These are phyloP conservation scores for Elaeis guineensis DNA, from an alignment of 176 grass and related monocot genomes.

Conservation along the genomic window DNA sequence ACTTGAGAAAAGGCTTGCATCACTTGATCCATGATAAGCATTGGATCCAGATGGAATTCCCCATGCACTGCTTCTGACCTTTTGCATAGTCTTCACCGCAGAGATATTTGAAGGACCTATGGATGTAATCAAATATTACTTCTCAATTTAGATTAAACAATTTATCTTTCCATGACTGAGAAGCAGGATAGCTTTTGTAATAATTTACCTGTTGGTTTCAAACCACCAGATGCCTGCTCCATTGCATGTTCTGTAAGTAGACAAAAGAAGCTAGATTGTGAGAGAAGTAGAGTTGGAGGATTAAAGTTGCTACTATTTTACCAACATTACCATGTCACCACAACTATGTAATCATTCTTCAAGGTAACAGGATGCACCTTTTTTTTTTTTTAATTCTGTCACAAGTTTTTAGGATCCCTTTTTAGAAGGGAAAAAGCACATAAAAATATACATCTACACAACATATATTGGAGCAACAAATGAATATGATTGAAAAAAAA, in stretches of 20 bases:
- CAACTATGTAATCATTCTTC: no score
- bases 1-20: constrained; percentile 75
- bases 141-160: background rate
- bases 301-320: background rate
- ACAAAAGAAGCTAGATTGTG: background rate
- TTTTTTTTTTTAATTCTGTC: no score
- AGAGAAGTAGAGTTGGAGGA: background rate
- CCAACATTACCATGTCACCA: no score
- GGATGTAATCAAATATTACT: background rate
- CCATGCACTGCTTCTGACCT: constrained; percentile 28
- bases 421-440: no score
- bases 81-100: constrained; percentile 17
- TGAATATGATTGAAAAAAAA: no score
- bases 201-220: constrained; percentile 29
- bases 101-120: constrained; percentile 29
- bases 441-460: no score
- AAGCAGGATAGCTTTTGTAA: background rate
- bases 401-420: no score
- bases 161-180: background rate
- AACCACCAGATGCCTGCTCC: constrained; percentile 22
- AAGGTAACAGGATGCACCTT: no score
- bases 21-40: constrained; percentile 23
- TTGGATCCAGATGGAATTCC: constrained; percentile 8
- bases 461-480: no score
- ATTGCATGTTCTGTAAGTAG: constrained; percentile 18